phyloP scores from a whole-genome alignment of 169 alveolate genomes.

The Theileria parva region DNA sequence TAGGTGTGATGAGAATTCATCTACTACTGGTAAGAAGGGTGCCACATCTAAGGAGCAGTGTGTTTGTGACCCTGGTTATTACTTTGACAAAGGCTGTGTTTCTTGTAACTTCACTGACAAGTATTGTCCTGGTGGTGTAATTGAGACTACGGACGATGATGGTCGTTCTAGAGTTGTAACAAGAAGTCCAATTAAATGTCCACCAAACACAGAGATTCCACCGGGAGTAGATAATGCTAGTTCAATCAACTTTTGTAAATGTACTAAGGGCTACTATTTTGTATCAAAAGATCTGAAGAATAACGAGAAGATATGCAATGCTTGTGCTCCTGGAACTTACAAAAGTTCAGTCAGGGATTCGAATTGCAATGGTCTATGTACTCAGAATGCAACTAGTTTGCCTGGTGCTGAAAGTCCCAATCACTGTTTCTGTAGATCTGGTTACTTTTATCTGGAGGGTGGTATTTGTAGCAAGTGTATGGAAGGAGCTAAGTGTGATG shows the following conservation, averaged over 20 bases:
- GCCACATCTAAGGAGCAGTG: slow-evolving; percentile 75
- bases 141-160: neutral
- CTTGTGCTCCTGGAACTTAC: slow-evolving; percentile 80
- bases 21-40: slow-evolving; percentile 59
- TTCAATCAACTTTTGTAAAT: slow-evolving; percentile 76
- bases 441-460: slow-evolving; percentile 73
- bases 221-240: slow-evolving; percentile 81
- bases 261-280: slow-evolving; percentile 79
- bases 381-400: slow-evolving; percentile 76
- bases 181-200: slow-evolving; percentile 74
- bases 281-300: slow-evolving; percentile 25
- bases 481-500: slow-evolving; percentile 81
- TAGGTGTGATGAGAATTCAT: slow-evolving; percentile 73
- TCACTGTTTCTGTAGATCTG: slow-evolving; percentile 81
- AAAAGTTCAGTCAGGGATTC: slow-evolving; percentile 80
- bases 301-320: slow-evolving; percentile 66
- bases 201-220: slow-evolving; percentile 73
- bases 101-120: slow-evolving; percentile 71
- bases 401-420: slow-evolving; percentile 76
- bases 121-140: slow-evolving; percentile 78
- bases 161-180: slow-evolving; percentile 42
- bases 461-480: slow-evolving; percentile 79
- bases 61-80: slow-evolving; percentile 79
- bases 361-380: slow-evolving; percentile 77
- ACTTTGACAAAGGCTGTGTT: slow-evolving; percentile 70